These are phyloP conservation scores for Serpula lacrymans DNA, from an alignment of 768 basidiomycete genomes.

Conservation along the genomic window DNA sequence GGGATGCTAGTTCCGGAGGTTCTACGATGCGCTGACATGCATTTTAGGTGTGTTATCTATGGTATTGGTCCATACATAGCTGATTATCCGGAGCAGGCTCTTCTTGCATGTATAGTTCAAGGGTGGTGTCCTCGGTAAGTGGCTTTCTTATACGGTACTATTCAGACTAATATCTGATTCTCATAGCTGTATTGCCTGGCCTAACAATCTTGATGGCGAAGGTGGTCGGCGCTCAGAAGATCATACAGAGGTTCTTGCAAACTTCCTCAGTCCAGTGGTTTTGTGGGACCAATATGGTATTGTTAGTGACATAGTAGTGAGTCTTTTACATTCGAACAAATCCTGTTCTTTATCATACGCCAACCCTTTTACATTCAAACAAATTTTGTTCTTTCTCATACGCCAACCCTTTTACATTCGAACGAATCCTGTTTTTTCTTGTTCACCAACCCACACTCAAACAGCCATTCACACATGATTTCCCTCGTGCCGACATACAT, in stretches of 20 bases:
- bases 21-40: conserved; percentile 25
- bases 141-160: no score
- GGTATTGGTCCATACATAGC: conserved; percentile 36
- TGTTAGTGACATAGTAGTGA: conserved; percentile 10
- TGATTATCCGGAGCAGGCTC: conserved; percentile 38
- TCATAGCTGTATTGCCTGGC: conserved; percentile 6
- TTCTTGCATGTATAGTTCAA: conserved; percentile 30
- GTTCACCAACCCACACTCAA: no score
- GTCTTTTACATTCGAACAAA: no score
- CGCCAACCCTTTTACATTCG: no score
- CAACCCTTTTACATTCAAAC: no score
- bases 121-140: conserved; percentile 34
- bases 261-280: not conserved
- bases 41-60: conserved; percentile 27
- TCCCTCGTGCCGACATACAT: not conserved
- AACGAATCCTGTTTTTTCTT: no score
- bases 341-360: no score
- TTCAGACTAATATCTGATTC: not conserved
- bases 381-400: no score
- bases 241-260: conserved; percentile 4
- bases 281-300: conserved; percentile 19
- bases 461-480: no score
- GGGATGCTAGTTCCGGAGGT: conserved; percentile 27
- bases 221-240: conserved; percentile 3
- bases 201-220: conserved; percentile 13